These are phyloP conservation scores for Gaultheria prostrata DNA, from an alignment of 148 eudicot genomes.

Conservation along the genomic window DNA sequence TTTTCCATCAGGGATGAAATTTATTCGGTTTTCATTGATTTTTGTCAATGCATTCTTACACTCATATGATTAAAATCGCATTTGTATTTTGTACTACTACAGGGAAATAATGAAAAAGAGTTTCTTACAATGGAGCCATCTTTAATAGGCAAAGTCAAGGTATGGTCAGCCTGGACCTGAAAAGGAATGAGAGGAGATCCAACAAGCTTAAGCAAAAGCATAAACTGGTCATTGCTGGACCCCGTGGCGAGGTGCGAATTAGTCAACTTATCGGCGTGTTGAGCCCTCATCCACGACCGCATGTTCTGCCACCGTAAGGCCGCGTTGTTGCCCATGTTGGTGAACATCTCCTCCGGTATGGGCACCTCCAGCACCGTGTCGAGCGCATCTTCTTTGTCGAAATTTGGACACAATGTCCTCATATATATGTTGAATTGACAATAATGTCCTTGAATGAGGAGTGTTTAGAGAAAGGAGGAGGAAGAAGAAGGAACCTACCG, in stretches of 20 bases:
- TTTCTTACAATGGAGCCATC: slow-evolving; percentile 46
- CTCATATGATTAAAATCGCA: no score
- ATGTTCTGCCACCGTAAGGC: slow-evolving; percentile 49
- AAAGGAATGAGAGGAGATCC: slow-evolving; percentile 48
- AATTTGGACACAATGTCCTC: slow-evolving; percentile 49
- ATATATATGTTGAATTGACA: background rate
- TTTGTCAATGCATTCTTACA: background rate
- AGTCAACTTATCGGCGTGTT: slow-evolving; percentile 17
- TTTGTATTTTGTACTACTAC: background rate
- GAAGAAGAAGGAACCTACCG: background rate
- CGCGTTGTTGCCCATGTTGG: slow-evolving; percentile 39
- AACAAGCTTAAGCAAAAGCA: slow-evolving; percentile 42
- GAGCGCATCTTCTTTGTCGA: slow-evolving; percentile 46
- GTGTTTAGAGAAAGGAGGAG: background rate
- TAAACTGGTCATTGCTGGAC: slow-evolving; percentile 34
- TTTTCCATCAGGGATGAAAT: background rate
- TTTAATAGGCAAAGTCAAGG: slow-evolving; percentile 29
- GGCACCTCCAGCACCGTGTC: slow-evolving; percentile 64
- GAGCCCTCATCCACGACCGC: slow-evolving; percentile 41
- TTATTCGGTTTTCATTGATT: background rate
- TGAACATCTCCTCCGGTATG: slow-evolving; percentile 54
- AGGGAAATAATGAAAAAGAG: background rate
- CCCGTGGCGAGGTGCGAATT: background rate
- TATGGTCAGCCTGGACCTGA: slow-evolving; percentile 30
- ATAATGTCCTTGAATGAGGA: background rate